Base-by-base conservation (phyloP, 148 eudicot genomes). In the Chenopodium album region DNA sequence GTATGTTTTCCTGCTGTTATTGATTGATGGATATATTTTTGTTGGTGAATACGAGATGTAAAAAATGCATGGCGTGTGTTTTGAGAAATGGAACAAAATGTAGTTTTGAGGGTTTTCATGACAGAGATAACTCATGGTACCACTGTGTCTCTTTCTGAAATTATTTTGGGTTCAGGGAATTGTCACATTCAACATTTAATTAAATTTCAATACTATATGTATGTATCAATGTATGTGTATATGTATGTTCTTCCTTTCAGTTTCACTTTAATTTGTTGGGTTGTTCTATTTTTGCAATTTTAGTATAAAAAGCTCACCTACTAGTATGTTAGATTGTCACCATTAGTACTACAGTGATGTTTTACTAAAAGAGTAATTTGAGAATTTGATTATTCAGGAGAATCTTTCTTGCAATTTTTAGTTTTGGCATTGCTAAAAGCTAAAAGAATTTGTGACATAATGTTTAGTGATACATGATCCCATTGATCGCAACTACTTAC, bases 121-220 rank as follows among this genome's bases (percentile, higher is more conserved):
- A 62, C 7, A 22, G 66, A n/a, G 66, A 62, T 20, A 62, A 62
- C 62, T 56, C 20, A 56, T 56, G 62, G 62, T 12, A 56, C 20
- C 62, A 3, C 62, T 56, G 20, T 14, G 62, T 66, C 29, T 66
- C 70, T 12, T 41, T 28, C 70, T 28, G 34, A 56, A 56, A 1
- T 66, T 26, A 9, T 28, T 26, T 64, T 64, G 11, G 74, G 79
- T 74, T 81, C 86, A 86, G 63, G 76, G 88, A 82, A 56, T 81
- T 83, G 91, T 91, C 90, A 76, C 87, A 77, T 46, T 81, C 88
- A 78, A 73, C 80, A 86, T 80, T 86, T 85, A 87, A 82, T 54
- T 20, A 41, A 37, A 37, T 4, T 37, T 37, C 41, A 37, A 37
- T 5, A 37, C 41, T 37, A 37, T 37, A 0, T 37, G 7, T 37